A percentile compares a stretch with the other conserved stretches of the same genome.
These are phyloP conservation scores for Mycena rebaudengoi DNA, from an alignment of 768 basidiomycete genomes.

Conservation along the genomic window DNA sequence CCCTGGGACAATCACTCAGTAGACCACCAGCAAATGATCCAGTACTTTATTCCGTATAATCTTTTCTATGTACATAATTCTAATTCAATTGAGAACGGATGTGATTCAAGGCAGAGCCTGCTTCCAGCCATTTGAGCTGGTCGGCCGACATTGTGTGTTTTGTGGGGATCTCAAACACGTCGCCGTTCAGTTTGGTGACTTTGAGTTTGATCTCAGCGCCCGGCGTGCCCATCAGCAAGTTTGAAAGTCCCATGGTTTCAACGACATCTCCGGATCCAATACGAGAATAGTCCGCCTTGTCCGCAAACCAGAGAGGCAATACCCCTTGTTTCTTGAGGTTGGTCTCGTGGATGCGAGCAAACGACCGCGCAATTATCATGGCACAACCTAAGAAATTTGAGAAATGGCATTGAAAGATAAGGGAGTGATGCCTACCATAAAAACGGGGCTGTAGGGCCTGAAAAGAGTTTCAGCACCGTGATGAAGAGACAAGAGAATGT, in stretches of 20 bases:
- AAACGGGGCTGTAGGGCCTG: slow-evolving; percentile 92
- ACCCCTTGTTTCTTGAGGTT: slow-evolving; percentile 99
- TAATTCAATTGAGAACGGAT: slow-evolving; percentile 69
- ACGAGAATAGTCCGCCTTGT: slow-evolving; percentile 85
- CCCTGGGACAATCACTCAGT: slow-evolving; percentile 38
- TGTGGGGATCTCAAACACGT: slow-evolving; percentile 71
- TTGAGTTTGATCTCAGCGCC: slow-evolving; percentile 60
- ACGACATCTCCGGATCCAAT: slow-evolving; percentile 86
- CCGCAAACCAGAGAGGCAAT: slow-evolving; percentile 91
- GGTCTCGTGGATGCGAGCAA: slow-evolving; percentile 98
- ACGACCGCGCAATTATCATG: slow-evolving; percentile 90
- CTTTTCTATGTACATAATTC: slow-evolving; percentile 23
- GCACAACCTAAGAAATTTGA: slow-evolving; percentile 66
- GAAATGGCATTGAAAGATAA: background rate
- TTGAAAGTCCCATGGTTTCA: slow-evolving; percentile 84
- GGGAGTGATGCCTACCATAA: slow-evolving; percentile 62
- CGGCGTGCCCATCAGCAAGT: slow-evolving; percentile 62
- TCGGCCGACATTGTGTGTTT: slow-evolving; percentile 92
- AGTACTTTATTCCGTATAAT: slow-evolving; percentile 17
- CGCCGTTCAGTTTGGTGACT: slow-evolving; percentile 73
- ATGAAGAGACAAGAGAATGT: background rate
- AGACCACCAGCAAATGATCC: slow-evolving; percentile 1
- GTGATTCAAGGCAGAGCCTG: slow-evolving; percentile 90
- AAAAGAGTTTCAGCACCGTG: background rate
- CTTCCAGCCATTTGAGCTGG: slow-evolving; percentile 89